Base-by-base conservation (phyloP, 23 red algal genomes). In the Gracilaria vermiculophylla region DNA sequence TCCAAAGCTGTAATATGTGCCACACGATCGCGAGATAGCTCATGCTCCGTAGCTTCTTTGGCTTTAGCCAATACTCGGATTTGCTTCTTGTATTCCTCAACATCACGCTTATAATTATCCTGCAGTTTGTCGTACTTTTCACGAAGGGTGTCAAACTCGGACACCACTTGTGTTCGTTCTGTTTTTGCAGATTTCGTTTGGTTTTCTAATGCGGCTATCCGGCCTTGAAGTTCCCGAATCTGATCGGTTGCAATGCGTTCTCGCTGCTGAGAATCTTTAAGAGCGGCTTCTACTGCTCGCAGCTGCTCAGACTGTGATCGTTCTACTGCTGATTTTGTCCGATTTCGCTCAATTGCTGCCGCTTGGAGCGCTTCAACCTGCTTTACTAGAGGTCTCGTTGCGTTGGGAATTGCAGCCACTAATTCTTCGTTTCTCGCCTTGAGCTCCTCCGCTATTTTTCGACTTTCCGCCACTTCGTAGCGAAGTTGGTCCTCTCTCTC, bases 361-460 rank as follows among this genome's bases (percentile, higher is more conserved):
- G 77, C 87, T 51, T 92, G 81, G 23, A 96, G 53, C 2, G 76
- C 87, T 41, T 96, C 87, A 48, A 96, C 83, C 50, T 92, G 94
- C 52, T 81, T 79, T 33, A 96, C 44, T 20, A 96, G 76, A 42
- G 94, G 94, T 25, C 83, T 51, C 41, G 94, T 96, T 0, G 87
- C 94, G 49, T 87, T 82, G 17, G 94, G 89, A 27, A 96, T 49
- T 29, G 79, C 69, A 31, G 80, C 71, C 11, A 88, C 88, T 27
- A 89, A 44, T 82, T 96, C 88, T 76, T 96, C 87, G 32, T 85
- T 92, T 10, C 82, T 50, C 47, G 58, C 81, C 77, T 96, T 82
- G 36, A 92, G 21, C 62, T 75, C 39, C 24, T 80, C 80, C 9
- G 76, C 60, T 6, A 81, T 53, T 16, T 33, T 82, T 28, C 82